Conservation (phyloP, 2,329 filamentous ascomycete genomes). For the Macrophomina tecta region DNA sequence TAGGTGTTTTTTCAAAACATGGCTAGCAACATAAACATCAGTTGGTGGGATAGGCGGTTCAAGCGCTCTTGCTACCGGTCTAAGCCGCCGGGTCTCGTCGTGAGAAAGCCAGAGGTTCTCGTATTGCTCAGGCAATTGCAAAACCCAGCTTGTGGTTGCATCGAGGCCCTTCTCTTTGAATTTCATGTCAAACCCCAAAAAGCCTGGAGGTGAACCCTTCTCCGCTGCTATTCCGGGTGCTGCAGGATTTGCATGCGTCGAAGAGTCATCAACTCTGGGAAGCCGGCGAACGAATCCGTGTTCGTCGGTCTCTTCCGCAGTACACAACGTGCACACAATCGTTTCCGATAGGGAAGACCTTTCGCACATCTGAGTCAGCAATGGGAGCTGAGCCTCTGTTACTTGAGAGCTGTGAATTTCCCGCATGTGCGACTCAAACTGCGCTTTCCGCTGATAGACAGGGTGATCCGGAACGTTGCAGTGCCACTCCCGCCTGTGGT, state of each 20-base stretch:
- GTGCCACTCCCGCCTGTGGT: constrained; percentile 33
- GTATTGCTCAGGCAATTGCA: not conserved
- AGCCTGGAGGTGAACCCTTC: not conserved
- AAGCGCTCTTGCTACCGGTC: not conserved
- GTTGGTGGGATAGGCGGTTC: not conserved
- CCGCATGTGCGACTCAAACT: constrained; percentile 1
- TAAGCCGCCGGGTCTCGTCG: no score
- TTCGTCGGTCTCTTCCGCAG: not conserved
- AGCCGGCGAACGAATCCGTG: not conserved
- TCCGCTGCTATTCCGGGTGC: not conserved
- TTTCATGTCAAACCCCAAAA: not conserved
- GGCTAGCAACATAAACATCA: not conserved
- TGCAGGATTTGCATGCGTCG: not conserved
- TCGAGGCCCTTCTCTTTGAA: not conserved
- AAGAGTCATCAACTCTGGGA: not conserved
- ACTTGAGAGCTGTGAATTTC: not conserved
- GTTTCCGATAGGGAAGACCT: not conserved
- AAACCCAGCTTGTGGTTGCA: not conserved
- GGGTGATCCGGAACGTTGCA: constrained; percentile 26
- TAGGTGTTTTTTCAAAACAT: not conserved
- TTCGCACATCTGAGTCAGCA: not conserved
- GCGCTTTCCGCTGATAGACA: not conserved
- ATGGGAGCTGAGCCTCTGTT: not conserved
- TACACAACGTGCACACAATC: not conserved
- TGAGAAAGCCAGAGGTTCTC: not conserved